These are phyloP conservation scores for Nannizziopsis arthrosporioides DNA, from an alignment of 2,329 filamentous ascomycete species.

Conservation along the genomic window DNA sequence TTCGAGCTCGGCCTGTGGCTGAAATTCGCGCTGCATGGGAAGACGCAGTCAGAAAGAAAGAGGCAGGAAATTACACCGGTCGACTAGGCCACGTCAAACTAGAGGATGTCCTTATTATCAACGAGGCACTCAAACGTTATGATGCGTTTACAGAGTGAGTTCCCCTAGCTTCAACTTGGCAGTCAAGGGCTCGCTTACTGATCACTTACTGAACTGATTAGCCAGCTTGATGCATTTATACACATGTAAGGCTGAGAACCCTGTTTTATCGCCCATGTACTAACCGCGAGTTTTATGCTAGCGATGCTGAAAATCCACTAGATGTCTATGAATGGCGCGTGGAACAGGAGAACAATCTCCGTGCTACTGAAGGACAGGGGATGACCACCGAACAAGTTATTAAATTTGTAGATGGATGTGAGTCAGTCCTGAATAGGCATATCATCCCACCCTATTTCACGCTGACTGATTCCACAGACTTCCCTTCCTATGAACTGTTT, in stretches of 20 bases:
- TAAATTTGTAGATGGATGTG: conserved; percentile 59
- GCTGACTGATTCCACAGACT: conserved; percentile 35
- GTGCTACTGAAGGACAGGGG: conserved; percentile 54
- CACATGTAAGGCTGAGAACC: too few species aligned
- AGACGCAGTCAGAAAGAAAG: conserved; percentile 36
- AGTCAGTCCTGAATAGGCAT: conserved; percentile 17
- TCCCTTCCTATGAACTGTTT: conserved; percentile 61
- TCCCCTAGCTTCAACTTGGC: neutral
- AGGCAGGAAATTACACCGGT: conserved; percentile 37
- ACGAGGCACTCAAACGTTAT: conserved; percentile 47
- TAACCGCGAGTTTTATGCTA: conserved; percentile 16
- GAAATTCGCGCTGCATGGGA: conserved; percentile 45
- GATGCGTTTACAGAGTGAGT: conserved; percentile 45
- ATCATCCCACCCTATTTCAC: neutral
- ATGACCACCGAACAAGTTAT: conserved; percentile 75
- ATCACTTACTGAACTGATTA: neutral
- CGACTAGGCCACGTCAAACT: conserved; percentile 45
- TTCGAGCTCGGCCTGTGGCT: conserved; percentile 51
- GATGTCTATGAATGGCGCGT: conserved; percentile 78
- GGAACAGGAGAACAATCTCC: conserved; percentile 65
- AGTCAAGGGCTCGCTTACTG: neutral
- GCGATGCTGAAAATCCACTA: conserved; percentile 57
- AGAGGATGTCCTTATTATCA: conserved; percentile 47
- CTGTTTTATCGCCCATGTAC: neutral
- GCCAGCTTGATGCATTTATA: too few species aligned